phyloP scores from a whole-genome alignment of 371 early-diverging fungal species.

The Lichtheimia corymbifera region DNA sequence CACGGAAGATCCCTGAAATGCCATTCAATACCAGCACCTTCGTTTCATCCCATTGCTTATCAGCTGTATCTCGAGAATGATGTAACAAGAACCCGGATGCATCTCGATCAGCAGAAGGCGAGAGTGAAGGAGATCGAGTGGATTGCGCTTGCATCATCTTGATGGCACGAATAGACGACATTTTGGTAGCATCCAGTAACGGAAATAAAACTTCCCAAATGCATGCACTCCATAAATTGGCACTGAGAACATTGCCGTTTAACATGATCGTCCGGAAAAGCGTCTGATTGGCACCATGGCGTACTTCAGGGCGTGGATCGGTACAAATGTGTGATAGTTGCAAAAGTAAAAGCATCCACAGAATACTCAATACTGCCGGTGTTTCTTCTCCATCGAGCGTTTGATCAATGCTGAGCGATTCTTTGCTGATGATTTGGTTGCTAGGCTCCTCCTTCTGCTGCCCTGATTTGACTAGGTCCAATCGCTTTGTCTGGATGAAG shows the following conservation, averaged over 20 bases:
- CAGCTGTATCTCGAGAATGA: slow-evolving; percentile 71
- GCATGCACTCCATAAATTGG: slow-evolving; percentile 80
- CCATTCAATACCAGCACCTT: slow-evolving; percentile 82
- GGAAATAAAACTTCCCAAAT: slow-evolving; percentile 91
- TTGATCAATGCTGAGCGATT: slow-evolving; percentile 35
- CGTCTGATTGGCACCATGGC: slow-evolving; percentile 94
- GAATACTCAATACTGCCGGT: slow-evolving; percentile 53
- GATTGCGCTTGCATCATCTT: slow-evolving; percentile 30
- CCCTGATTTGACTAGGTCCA: slow-evolving; percentile 43
- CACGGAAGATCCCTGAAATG: slow-evolving; percentile 69
- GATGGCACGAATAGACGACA: slow-evolving; percentile 49
- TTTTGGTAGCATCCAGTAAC: slow-evolving; percentile 77
- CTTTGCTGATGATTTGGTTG: slow-evolving; percentile 32
- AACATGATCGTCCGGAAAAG: slow-evolving; percentile 90
- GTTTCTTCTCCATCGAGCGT: slow-evolving; percentile 47
- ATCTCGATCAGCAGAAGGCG: slow-evolving; percentile 36
- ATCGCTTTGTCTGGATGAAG: slow-evolving; percentile 73
- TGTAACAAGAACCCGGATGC: slow-evolving; percentile 54
- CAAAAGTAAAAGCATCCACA: slow-evolving; percentile 88
- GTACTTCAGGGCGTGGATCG: slow-evolving; percentile 90
- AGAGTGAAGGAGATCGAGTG: slow-evolving; percentile 14
- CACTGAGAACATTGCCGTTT: slow-evolving; percentile 72
- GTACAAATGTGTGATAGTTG: slow-evolving; percentile 83
- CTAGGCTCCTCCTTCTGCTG: slow-evolving; percentile 15
- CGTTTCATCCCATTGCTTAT: slow-evolving; percentile 97